Base-by-base conservation (phyloP, 78 protist species). In the Monocercomonoides exilis region DNA sequence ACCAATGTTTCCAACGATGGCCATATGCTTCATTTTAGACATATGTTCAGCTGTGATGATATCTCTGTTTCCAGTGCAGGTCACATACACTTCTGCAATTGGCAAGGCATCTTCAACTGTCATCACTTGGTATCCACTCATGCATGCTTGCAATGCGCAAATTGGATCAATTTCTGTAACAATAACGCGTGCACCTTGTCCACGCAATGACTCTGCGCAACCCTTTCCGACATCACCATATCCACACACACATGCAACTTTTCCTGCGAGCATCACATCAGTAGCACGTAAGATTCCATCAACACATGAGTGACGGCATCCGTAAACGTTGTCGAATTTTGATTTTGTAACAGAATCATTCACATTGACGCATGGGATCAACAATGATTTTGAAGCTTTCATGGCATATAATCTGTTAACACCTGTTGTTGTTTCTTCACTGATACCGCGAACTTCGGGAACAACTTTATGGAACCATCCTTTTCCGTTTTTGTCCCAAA, bases 351-450 rank as follows among this genome's bases (percentile, higher is more conserved):
- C 98, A 43, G 96, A 93, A 91, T 98, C 98, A 97, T 98, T 98
- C 87, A 98, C 99, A 94, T 98, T 96, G 95, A 98, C 95, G 88
- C 99, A 97, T 46, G 99, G 98, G 92, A 97, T 86, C 89, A 92
- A 91, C n/a, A 98, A 94, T 85, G 85, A 70, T 64, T 94, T 96
- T 21, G 38, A 88, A 81, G 92, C 85, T 82, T 84, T 88, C 99
- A 96, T 94, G 89, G 91, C 84, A 90, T 95, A 80, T 84, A 98
- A 93, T 90, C 96, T 92, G 96, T 96, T 96, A 84, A 97, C 99
- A 87, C 99, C 99, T 38, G 99, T 98, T 89, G 99, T 98, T 91
- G 99, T 98, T 93, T 98, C 99, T 94, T 98, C 99, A 29, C 98
- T 95, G 54, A 97, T 91, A 54, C 99, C 99, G 84, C 89, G 89